These are phyloP conservation scores for Albatrellus ellisii DNA, from an alignment of 768 basidiomycete species.

Conservation along the genomic window DNA sequence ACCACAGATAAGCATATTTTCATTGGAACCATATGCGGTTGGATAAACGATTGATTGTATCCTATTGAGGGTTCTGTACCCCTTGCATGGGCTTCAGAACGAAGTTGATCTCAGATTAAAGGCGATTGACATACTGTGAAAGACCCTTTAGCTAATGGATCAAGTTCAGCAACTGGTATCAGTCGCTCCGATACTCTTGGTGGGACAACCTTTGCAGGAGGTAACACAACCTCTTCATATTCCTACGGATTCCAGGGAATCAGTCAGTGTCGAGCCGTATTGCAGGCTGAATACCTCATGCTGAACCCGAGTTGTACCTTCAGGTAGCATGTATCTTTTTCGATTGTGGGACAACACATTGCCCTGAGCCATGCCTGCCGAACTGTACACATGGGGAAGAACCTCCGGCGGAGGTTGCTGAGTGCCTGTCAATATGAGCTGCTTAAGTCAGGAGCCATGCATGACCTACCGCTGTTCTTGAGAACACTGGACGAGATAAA, in stretches of 20 bases:
- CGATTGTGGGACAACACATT: slow-evolving; percentile 62
- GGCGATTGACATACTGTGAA: slow-evolving; percentile 52
- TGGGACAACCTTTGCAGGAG: slow-evolving; percentile 71
- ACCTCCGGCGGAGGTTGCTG: slow-evolving; percentile 45
- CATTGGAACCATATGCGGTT: slow-evolving; percentile 88
- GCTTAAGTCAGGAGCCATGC: neutral
- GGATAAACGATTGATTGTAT: slow-evolving; percentile 94
- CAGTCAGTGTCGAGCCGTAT: neutral
- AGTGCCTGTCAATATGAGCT: neutral
- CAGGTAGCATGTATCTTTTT: slow-evolving; percentile 66
- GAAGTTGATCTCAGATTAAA: neutral
- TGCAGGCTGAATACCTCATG: slow-evolving; percentile 39
- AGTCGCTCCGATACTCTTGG: slow-evolving; percentile 58
- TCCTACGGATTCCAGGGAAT: slow-evolving; percentile 33
- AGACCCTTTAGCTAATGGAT: slow-evolving; percentile 63
- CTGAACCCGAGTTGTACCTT: slow-evolving; percentile 61
- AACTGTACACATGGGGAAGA: slow-evolving; percentile 84
- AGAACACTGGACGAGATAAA: slow-evolving; percentile 53
- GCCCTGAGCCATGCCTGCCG: slow-evolving; percentile 41
- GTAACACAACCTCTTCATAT: slow-evolving; percentile 83
- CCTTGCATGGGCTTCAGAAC: slow-evolving; percentile 3
- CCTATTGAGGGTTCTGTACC: slow-evolving; percentile 73
- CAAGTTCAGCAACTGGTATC: slow-evolving; percentile 59
- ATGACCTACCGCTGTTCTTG: slow-evolving; percentile 34
- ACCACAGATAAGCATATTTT: slow-evolving; percentile 94